Evolutionary conservation across 2,329 filamentous ascomycete genomes (phyloP).

Genomic region (Clonostachys sp.): DNA sequence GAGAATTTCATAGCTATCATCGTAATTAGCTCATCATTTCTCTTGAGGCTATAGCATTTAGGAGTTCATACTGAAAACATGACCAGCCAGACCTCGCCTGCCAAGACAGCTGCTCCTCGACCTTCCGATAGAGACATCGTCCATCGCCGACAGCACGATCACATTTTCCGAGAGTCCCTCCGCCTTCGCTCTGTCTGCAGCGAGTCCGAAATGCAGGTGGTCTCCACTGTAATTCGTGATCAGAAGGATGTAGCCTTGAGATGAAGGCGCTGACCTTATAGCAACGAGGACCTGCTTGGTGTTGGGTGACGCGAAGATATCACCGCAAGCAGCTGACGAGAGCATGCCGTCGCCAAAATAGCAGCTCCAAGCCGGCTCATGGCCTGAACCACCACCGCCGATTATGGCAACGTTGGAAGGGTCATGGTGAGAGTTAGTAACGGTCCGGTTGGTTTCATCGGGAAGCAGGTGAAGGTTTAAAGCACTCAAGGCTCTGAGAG

Average conservation of each 20-base stretch:
- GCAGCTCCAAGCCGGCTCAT: constrained; percentile 68
- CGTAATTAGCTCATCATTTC: no score
- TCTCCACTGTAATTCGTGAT: constrained; percentile 74
- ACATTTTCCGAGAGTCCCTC: constrained; percentile 41
- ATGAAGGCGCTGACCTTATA: constrained; percentile 56
- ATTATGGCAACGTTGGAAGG: constrained; percentile 23
- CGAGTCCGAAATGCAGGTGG: constrained; percentile 71
- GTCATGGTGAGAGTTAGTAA: constrained; percentile 23
- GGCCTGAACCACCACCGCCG: constrained; percentile 63
- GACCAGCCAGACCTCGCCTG: constrained; percentile 66
- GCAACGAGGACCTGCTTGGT: constrained; percentile 67
- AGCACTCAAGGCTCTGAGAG: constrained; percentile 11
- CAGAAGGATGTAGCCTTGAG: constrained; percentile 62
- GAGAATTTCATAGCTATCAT: constrained; percentile 62
- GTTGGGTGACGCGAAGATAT: constrained; percentile 71
- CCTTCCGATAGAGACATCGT: constrained; percentile 69
- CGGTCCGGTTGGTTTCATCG: constrained; percentile 32
- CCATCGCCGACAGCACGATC: constrained; percentile 68
- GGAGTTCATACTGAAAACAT: constrained; percentile 49
- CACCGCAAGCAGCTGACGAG: constrained; percentile 65
- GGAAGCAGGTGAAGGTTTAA: constrained; percentile 30
- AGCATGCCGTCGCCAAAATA: constrained; percentile 68
- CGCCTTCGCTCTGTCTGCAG: constrained; percentile 67
- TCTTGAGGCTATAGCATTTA: background rate
- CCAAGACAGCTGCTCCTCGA: constrained; percentile 66